These are phyloP conservation scores for Aspergillus bombycis DNA, from an alignment of 2,329 filamentous ascomycete species.

Conservation along the genomic window DNA sequence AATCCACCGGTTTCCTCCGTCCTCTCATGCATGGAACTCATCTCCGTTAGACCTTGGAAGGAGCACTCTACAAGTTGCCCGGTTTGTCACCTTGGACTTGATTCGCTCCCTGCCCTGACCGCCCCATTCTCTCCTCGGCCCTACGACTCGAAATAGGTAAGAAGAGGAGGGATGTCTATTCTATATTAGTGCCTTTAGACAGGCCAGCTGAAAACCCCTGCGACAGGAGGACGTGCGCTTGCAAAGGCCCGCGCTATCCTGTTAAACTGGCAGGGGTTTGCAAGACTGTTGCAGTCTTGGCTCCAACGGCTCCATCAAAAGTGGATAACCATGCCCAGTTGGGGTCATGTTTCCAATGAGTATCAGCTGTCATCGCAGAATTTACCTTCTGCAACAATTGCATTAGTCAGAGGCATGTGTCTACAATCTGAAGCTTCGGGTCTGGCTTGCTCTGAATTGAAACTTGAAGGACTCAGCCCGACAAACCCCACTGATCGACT, in stretches of 20 bases:
- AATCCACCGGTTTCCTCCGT: background rate
- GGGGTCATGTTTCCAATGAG: background rate
- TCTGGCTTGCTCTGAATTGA: background rate
- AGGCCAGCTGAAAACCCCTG: slow-evolving; percentile 10
- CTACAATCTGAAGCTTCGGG: background rate
- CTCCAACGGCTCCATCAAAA: slow-evolving; percentile 3
- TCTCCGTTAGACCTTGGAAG: background rate
- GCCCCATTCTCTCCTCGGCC: slow-evolving; percentile 5
- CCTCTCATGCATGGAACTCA: slow-evolving; percentile 3
- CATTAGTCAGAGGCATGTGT: slow-evolving; percentile 2
- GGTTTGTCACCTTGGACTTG: background rate
- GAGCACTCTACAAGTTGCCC: background rate
- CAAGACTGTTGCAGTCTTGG: background rate
- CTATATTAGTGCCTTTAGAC: background rate
- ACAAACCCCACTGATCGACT: slow-evolving; percentile 19
- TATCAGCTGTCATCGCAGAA: slow-evolving; percentile 10
- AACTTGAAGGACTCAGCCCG: slow-evolving; percentile 13
- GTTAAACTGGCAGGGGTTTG: background rate
- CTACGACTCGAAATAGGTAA: slow-evolving; percentile 6
- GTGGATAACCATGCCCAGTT: background rate
- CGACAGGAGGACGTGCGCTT: background rate
- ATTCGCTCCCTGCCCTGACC: background rate
- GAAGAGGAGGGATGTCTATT: background rate
- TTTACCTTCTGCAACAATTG: background rate
- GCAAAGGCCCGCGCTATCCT: background rate